A percentile compares a stretch with the other conserved stretches of the same genome.
phyloP scores from a whole-genome alignment of 495 filamentous ascomycete genomes.

The Penicillium diatomitis region DNA sequence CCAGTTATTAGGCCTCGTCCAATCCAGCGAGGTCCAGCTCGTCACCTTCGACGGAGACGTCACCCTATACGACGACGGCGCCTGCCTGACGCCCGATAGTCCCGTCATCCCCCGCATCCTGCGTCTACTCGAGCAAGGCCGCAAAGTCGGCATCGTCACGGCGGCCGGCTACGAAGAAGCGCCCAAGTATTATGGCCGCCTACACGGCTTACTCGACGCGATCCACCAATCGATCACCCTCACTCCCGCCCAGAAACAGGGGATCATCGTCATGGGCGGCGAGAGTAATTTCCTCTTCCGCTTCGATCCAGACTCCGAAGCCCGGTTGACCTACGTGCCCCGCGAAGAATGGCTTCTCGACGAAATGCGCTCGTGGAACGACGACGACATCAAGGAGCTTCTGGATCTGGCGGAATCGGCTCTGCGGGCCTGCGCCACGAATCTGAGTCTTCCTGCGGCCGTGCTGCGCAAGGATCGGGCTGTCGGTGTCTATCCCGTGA shows the following conservation, averaged over 20 bases:
- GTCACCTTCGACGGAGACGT: conserved; percentile 98
- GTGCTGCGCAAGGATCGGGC: conserved; percentile 87
- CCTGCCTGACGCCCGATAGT: conserved; percentile 61
- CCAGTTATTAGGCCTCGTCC: conserved; percentile 77
- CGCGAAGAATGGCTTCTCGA: conserved; percentile 69
- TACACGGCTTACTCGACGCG: conserved; percentile 76
- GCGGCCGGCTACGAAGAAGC: conserved; percentile 92
- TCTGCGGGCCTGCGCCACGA: conserved; percentile 65
- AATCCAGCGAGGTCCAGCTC: conserved; percentile 52
- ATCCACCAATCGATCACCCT: conserved; percentile 55
- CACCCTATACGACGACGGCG: conserved; percentile 90
- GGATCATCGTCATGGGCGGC: conserved; percentile 84
- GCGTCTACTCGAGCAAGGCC: conserved; percentile 47
- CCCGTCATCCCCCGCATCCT: conserved; percentile 74
- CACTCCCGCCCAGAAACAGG: conserved; percentile 54
- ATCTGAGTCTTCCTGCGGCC: conserved; percentile 64
- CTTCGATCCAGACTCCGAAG: conserved; percentile 39
- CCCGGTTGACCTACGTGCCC: conserved; percentile 48
- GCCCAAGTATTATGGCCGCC: conserved; percentile 68
- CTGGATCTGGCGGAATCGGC: conserved; percentile 82
- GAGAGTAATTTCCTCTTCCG: conserved; percentile 84
- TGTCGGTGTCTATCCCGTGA: conserved; percentile 71
- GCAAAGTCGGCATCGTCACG: conserved; percentile 88
- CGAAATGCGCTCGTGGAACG: conserved; percentile 80
- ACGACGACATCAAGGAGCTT: conserved; percentile 64